Percentiles rank a stretch among this genome's conserved stretches.
phyloP scores from a whole-genome alignment of 768 basidiomycete genomes.

The Hericium rajendrae region DNA sequence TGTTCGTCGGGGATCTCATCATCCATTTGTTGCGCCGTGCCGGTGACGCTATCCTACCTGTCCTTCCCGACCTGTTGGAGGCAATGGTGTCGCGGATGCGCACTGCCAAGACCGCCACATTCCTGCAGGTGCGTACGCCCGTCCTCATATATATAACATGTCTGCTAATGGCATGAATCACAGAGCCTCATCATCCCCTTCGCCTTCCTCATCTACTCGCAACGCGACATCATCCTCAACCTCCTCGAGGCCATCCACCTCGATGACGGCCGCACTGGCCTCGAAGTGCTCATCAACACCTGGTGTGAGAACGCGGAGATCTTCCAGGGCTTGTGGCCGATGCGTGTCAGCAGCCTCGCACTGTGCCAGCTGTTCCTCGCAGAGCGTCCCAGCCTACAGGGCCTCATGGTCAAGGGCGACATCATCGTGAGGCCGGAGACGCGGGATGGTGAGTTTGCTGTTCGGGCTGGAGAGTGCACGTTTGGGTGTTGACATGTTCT shows the following conservation, averaged over 20 bases:
- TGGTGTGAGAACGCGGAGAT: constrained; percentile 95
- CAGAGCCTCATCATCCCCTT: constrained; percentile 90
- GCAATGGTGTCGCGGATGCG: constrained; percentile 78
- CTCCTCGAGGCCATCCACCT: constrained; percentile 64
- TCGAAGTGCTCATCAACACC: constrained; percentile 83
- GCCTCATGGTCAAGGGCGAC: constrained; percentile 80
- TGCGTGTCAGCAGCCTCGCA: constrained; percentile 76
- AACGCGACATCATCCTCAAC: constrained; percentile 68
- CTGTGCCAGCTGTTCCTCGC: constrained; percentile 64
- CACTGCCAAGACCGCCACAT: constrained; percentile 82
- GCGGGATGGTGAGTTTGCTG: constrained; percentile 55
- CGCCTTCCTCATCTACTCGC: constrained; percentile 84
- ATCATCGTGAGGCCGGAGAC: constrained; percentile 77
- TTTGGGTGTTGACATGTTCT: background rate
- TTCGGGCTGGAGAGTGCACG: background rate
- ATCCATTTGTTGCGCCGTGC: constrained; percentile 85
- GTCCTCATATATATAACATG: background rate
- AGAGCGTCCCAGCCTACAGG: constrained; percentile 55
- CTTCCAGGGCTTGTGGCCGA: constrained; percentile 93
- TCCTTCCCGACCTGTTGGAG: constrained; percentile 77
- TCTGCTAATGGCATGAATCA: background rate
- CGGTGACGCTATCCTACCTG: constrained; percentile 70
- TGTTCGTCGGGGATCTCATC: constrained; percentile 90
- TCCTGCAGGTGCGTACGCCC: constrained; percentile 57
- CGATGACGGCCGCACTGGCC: constrained; percentile 44